These are phyloP conservation scores for Cardamine occulta DNA, from an alignment of 345 rosid species.

Conservation along the genomic window DNA sequence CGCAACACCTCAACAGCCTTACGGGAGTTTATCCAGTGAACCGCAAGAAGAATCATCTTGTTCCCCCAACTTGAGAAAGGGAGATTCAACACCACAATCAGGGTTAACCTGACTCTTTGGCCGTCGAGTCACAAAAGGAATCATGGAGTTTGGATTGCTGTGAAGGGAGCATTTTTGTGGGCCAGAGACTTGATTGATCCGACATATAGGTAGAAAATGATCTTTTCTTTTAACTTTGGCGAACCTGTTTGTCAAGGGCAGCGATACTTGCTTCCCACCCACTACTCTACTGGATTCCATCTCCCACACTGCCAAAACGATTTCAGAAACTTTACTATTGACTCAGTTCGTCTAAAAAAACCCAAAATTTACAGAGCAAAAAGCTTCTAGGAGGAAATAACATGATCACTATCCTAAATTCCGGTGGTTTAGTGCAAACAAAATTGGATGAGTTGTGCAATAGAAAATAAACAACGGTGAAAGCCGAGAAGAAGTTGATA, in stretches of 20 bases:
- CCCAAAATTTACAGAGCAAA: neutral
- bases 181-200: constrained; percentile 27
- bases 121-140: constrained; percentile 43
- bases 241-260: constrained; percentile 47
- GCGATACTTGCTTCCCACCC: constrained; percentile 41
- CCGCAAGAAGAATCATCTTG: constrained; percentile 37
- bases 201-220: constrained; percentile 30
- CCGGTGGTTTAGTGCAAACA: neutral
- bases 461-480: neutral
- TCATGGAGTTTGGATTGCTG: constrained; percentile 36
- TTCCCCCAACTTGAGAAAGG: constrained; percentile 41
- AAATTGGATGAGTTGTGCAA: neutral
- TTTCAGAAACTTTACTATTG: neutral
- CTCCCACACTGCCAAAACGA: neutral
- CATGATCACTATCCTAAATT: neutral
- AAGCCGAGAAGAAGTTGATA: neutral
- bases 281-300: constrained; percentile 53
- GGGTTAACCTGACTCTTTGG: constrained; percentile 53
- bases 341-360: neutral
- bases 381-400: neutral
- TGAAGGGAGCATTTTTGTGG: constrained; percentile 20
- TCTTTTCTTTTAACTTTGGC: constrained; percentile 26
- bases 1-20: constrained; percentile 47
- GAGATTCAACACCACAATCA: constrained; percentile 52
- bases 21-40: constrained; percentile 49